Conservation (phyloP, 352 stramenopile genomes). For the Phytopythium vexans region DNA sequence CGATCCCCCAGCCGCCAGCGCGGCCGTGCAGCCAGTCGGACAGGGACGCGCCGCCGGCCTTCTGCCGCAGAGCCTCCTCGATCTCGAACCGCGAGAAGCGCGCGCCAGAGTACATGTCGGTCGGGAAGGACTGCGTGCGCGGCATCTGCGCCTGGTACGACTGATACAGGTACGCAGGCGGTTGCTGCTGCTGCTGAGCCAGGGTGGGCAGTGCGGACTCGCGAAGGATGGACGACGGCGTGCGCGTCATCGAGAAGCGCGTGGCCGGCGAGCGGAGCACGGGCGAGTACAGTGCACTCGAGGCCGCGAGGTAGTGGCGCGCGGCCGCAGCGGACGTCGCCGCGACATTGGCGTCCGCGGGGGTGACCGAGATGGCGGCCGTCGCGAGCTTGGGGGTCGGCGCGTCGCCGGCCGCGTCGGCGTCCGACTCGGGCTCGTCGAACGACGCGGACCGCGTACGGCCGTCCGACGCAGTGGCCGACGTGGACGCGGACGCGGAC, state of each 20-base stretch:
- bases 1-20: conserved; percentile 22
- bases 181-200: background rate
- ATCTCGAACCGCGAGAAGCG: conserved; percentile 78
- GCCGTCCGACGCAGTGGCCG: no score
- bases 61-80: conserved; percentile 61
- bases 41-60: conserved; percentile 56
- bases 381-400: background rate
- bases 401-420: background rate
- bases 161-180: conserved; percentile 2
- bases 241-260: conserved; percentile 5
- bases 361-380: conserved; percentile 1
- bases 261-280: conserved; percentile 35
- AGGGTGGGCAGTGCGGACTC: no score
- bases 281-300: conserved; percentile 26
- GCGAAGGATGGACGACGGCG: no score
- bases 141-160: conserved; percentile 40
- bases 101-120: conserved; percentile 68
- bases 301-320: conserved; percentile 16
- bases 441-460: no score
- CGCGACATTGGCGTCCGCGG: background rate
- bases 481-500: no score
- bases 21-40: conserved; percentile 60
- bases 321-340: background rate
- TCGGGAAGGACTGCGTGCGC: conserved; percentile 79
- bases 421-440: background rate